Percentiles rank a stretch among this genome's conserved stretches.
These are phyloP conservation scores for Fragaria ananassa DNA, from an alignment of 306 rosid species.

Conservation along the genomic window DNA sequence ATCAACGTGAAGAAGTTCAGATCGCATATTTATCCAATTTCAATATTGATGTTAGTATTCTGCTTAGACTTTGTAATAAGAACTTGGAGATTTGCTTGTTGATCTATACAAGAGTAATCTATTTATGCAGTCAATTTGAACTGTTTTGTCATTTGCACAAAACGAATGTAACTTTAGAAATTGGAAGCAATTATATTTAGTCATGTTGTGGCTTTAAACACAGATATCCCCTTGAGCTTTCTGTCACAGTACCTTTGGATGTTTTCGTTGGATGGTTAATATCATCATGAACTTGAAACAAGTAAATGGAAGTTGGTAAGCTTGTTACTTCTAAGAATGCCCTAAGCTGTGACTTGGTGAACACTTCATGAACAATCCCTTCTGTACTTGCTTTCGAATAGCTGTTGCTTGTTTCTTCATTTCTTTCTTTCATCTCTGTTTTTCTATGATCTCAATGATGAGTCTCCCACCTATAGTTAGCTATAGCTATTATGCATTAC, in stretches of 20 bases:
- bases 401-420: not conserved
- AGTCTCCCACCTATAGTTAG: not conserved
- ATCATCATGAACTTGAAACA: not conserved
- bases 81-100: not conserved
- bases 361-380: not conserved
- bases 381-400: not conserved
- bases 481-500: not conserved
- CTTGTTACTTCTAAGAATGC: not conserved
- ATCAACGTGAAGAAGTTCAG: not conserved
- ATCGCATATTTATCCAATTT: not conserved
- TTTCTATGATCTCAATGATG: not conserved
- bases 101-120: constrained; percentile 3
- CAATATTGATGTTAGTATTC: not conserved
- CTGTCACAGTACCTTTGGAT: not conserved
- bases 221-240: not conserved
- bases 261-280: not conserved
- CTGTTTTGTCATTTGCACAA: not conserved
- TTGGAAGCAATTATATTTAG: not conserved
- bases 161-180: not conserved
- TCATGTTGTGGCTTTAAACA: not conserved
- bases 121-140: not conserved
- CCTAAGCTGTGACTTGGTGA: constrained; percentile 5
- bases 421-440: not conserved
- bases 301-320: not conserved
- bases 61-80: constrained; percentile 13